These are phyloP conservation scores for Paramyrothecium roridum DNA, from an alignment of 2,329 filamentous ascomycete species.

Conservation along the genomic window DNA sequence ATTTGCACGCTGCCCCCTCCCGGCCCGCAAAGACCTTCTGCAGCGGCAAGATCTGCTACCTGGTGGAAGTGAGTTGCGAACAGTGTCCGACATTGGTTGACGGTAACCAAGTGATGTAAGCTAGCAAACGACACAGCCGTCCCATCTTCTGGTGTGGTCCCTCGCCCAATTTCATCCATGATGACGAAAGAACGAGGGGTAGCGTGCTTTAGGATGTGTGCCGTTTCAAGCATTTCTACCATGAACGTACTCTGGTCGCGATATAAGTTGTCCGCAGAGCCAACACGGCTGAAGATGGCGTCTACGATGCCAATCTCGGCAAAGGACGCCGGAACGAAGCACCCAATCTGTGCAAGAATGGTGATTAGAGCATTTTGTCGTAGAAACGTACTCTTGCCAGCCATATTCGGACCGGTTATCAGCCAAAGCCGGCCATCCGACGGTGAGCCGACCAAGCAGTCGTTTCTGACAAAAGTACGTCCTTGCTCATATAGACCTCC, in stretches of 20 bases:
- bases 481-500: conserved; percentile 76
- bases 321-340: conserved; percentile 85
- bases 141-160: conserved; percentile 91
- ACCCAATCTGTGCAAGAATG: conserved; percentile 88
- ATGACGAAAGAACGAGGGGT: conserved; percentile 86
- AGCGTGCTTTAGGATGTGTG: conserved; percentile 80
- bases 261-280: conserved; percentile 93
- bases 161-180: conserved; percentile 96
- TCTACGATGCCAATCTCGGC: conserved; percentile 91
- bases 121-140: conserved; percentile 86
- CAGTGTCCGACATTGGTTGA: conserved; percentile 75
- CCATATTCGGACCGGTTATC: conserved; percentile 94
- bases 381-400: conserved; percentile 92
- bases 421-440: conserved; percentile 63
- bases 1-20: conserved; percentile 52
- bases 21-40: conserved; percentile 38
- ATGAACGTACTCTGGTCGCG: conserved; percentile 96
- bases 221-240: conserved; percentile 98
- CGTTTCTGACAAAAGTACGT: conserved; percentile 78
- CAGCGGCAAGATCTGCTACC: conserved; percentile 71
- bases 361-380: conserved; percentile 94
- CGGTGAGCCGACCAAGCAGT: conserved; percentile 73
- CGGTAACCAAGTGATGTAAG: conserved; percentile 74
- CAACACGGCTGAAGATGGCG: conserved; percentile 89
- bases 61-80: conserved; percentile 96